Evolutionary conservation across 768 basidiomycete species (phyloP).

Genomic region (Lyophyllum semitale): DNA sequence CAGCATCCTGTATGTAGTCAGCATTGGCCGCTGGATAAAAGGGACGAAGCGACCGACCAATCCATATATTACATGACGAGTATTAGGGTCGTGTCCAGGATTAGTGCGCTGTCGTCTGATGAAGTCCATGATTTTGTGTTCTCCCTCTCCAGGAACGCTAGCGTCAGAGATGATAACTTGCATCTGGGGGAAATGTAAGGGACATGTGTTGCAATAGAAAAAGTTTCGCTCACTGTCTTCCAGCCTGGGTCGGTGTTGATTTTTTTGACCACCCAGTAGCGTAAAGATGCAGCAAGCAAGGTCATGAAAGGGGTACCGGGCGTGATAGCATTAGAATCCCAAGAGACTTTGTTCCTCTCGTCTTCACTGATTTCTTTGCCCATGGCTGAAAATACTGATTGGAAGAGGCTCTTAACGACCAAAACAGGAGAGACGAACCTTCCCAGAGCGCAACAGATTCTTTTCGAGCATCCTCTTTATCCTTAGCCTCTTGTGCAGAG

Average conservation of each 20-base stretch:
- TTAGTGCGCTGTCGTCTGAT: constrained; percentile 89
- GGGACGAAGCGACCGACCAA: constrained; percentile 57
- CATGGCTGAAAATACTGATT: constrained; percentile 65
- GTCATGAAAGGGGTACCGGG: constrained; percentile 99
- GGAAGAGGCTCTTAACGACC: not conserved
- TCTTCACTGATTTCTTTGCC: constrained; percentile 83
- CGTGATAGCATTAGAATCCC: constrained; percentile 99
- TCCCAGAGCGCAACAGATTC: constrained; percentile 87
- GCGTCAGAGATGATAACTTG: constrained; percentile 98
- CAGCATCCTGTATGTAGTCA: constrained; percentile 74
- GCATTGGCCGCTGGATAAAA: not conserved
- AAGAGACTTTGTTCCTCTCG: constrained; percentile 80
- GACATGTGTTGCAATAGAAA: not conserved
- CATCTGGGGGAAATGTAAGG: constrained; percentile 50
- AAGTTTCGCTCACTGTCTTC: constrained; percentile 68
- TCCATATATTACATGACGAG: constrained; percentile 96
- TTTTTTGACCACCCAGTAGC: constrained; percentile 97
- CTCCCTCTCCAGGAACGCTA: constrained; percentile 96
- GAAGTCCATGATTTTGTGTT: constrained; percentile 99
- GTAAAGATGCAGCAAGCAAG: constrained; percentile 80
- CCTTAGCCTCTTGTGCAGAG: constrained; percentile 90
- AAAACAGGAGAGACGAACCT: constrained; percentile 44
- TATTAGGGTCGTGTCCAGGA: constrained; percentile 92
- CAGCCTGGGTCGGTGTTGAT: constrained; percentile 95
- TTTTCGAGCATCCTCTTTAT: constrained; percentile 85